Evolutionary conservation across 495 filamentous ascomycete genomes (phyloP), one percentile per base, ranked within the genome.

Genomic region (Elasticomyces elasticus): DNA sequence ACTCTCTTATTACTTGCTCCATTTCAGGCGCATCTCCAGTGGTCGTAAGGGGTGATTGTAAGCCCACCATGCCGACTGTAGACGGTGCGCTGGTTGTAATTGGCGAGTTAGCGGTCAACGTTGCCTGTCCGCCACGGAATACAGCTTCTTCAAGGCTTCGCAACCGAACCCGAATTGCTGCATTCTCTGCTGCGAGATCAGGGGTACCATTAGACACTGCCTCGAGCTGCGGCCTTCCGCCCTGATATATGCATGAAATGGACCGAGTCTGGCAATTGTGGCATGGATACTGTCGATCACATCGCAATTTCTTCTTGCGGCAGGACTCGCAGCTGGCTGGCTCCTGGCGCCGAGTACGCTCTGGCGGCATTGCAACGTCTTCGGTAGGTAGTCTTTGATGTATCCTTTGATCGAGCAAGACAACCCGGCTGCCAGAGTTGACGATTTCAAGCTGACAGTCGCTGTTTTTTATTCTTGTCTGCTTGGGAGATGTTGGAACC

Each of bases 301-400:
- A 75, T 61, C 70, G 74, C 28, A 75, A 56, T 59, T 75, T 75
- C 53, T 74, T 75, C 46, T 55, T 62, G 25, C 72, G 67, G 51
- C 72, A 75, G 12, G 56, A 64, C 38, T 71, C 69, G 50, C 76
- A 79, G 0, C 74, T 76, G 1, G 76, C 75, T 0, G 75, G 75
- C 31, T 76, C 72, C 54, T 74, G 74, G 52, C 74, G 62, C 26
- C 25, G 38, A 4, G 24, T 37, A 5, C 41, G 38, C 20, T 54
- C 51, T 33, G 51, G 51, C 6, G 51, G 51, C 51, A 54, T 52
- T 33, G 30, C 30, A n/a, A n/a, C n/a, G n/a, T n/a, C n/a, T n/a
- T n/a, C n/a, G n/a, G n/a, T n/a, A n/a, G n/a, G n/a, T n/a, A n/a
- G n/a, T n/a, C n/a, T n/a, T n/a, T n/a, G n/a, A n/a, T n/a, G n/a